phyloP scores from a whole-genome alignment of 768 basidiomycete genomes.

The Hygrocybe coccinea region DNA sequence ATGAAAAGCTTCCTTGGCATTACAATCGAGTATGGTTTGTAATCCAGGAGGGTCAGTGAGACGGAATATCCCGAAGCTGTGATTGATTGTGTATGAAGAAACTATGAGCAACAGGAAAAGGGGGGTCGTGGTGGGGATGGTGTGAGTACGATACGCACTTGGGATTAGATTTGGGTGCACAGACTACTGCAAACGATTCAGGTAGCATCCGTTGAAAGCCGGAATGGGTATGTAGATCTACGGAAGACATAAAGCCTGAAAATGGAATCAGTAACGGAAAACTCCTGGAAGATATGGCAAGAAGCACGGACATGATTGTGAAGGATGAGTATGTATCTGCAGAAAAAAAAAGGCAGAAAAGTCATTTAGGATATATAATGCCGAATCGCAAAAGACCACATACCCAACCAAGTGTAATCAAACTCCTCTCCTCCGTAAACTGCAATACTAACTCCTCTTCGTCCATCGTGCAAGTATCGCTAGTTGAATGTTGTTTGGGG shows the following conservation, averaged over 20 bases:
- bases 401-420: slow-evolving; percentile 92
- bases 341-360: neutral
- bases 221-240: slow-evolving; percentile 88
- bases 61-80: slow-evolving; percentile 83
- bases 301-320: slow-evolving; percentile 70
- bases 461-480: slow-evolving; percentile 91
- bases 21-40: slow-evolving; percentile 63
- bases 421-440: slow-evolving; percentile 73
- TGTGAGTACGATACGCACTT: slow-evolving; percentile 44
- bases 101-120: neutral
- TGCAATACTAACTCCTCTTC: slow-evolving; percentile 82
- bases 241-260: slow-evolving; percentile 87
- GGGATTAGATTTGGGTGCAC: slow-evolving; percentile 74
- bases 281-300: neutral
- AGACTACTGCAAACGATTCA: slow-evolving; percentile 90
- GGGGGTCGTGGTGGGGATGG: neutral
- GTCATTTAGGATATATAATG: neutral
- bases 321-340: slow-evolving; percentile 90
- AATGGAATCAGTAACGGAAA: neutral
- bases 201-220: slow-evolving; percentile 86
- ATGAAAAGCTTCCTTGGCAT: slow-evolving; percentile 73
- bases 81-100: too few species aligned
- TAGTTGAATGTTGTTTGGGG: slow-evolving; percentile 83
- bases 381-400: slow-evolving; percentile 24
- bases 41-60: slow-evolving; percentile 85